phyloP scores from a whole-genome alignment of 345 rosid genomes.

The Moricandia arvensis region DNA sequence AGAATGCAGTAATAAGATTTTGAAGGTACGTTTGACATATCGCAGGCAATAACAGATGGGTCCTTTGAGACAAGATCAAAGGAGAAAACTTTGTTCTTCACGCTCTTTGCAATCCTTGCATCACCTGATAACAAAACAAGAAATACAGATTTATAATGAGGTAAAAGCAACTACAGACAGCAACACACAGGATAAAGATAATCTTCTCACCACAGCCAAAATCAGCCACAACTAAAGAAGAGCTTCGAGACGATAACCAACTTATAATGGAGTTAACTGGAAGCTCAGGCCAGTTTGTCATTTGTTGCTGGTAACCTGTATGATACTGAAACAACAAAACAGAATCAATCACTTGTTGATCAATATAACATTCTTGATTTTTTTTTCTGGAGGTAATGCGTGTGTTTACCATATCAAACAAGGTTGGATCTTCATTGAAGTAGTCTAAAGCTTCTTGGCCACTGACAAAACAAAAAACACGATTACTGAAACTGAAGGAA shows the following conservation, averaged over 20 bases:
- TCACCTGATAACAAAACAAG: conserved; percentile 53
- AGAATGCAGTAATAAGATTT: neutral
- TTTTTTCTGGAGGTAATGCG: neutral
- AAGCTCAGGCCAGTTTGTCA: conserved; percentile 93
- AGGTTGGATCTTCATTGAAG: conserved; percentile 71
- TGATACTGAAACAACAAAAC: conserved; percentile 61
- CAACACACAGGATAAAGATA: conserved; percentile 11
- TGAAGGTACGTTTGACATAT: conserved; percentile 68
- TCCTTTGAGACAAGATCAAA: conserved; percentile 81
- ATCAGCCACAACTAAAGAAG: conserved; percentile 89
- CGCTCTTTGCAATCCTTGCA: conserved; percentile 75
- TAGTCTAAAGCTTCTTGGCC: conserved; percentile 81
- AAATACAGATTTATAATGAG: neutral
- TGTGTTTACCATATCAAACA: conserved; percentile 72
- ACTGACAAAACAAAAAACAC: conserved; percentile 32
- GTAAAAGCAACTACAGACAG: neutral
- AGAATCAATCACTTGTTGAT: neutral
- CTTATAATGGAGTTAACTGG: conserved; percentile 71
- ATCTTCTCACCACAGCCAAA: conserved; percentile 92
- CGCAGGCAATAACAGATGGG: conserved; percentile 84
- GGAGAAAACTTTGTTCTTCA: conserved; percentile 90
- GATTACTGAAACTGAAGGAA: neutral
- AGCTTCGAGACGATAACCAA: conserved; percentile 61
- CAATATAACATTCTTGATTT: neutral
- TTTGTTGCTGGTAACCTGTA: conserved; percentile 91